phyloP scores from a whole-genome alignment of 345 rosid species.

The Anacardium occidentale region DNA sequence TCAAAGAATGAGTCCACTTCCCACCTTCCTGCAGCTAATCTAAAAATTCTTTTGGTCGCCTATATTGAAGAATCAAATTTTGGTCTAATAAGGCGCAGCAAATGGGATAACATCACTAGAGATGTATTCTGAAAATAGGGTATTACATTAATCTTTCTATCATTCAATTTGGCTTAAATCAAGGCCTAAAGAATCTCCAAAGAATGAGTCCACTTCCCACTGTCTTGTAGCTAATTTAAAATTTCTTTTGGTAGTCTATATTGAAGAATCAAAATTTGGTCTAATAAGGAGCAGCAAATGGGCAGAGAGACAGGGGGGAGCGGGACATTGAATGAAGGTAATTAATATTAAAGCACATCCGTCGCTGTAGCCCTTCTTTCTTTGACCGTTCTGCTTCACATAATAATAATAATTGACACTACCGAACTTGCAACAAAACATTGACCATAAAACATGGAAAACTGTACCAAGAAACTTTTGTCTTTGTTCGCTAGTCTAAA shows the following conservation, averaged over 20 bases:
- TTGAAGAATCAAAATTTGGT: neutral
- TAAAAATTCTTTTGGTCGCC: neutral
- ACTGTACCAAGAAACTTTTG: conserved; percentile 6
- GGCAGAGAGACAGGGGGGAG: too few species aligned
- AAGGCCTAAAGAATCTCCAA: neutral
- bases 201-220: neutral
- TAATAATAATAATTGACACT: neutral
- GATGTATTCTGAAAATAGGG: too few species aligned
- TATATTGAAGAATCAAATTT: neutral
- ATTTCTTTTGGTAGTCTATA: neutral
- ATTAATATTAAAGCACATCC: neutral
- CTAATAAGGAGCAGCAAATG: too few species aligned
- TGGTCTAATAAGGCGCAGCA: neutral
- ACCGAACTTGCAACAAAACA: neutral
- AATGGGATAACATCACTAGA: too few species aligned
- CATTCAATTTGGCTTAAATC: neutral
- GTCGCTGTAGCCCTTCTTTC: neutral
- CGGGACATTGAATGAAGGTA: neutral
- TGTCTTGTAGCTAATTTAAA: neutral
- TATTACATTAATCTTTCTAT: too few species aligned
- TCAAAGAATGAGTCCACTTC: neutral
- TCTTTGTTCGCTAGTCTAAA: neutral
- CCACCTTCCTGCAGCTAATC: neutral
- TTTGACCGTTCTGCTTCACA: conserved; percentile 6
- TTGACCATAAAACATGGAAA: conserved; percentile 18